phyloP scores from a whole-genome alignment of 2,329 filamentous ascomycete genomes.

The Clarireedia homoeocarpa region DNA sequence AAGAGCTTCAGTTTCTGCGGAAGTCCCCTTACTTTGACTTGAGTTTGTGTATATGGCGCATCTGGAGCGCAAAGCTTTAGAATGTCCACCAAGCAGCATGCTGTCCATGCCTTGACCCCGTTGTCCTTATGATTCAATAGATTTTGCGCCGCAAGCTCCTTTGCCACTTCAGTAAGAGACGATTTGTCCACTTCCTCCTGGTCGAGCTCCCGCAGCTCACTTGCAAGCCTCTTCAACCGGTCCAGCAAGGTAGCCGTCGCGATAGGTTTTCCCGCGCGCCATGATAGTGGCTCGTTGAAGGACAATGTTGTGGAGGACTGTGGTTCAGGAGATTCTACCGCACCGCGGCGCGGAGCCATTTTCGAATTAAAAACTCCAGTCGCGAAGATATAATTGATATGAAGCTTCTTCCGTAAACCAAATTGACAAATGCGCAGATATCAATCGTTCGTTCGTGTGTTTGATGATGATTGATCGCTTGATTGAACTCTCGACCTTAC shows the following conservation, averaged over 20 bases:
- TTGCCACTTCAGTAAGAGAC: conserved; percentile 77
- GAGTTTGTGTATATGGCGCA: conserved; percentile 83
- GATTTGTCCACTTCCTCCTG: conserved; percentile 78
- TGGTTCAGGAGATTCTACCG: conserved; percentile 21
- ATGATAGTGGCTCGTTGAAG: conserved; percentile 82
- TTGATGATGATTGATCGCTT: too few species aligned
- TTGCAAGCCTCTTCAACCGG: conserved; percentile 71
- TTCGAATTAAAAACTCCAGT: conserved; percentile 9
- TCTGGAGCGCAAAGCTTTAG: conserved; percentile 88
- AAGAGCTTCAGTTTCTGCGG: not conserved
- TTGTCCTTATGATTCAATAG: conserved; percentile 87
- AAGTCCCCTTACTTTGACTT: conserved; percentile 64
- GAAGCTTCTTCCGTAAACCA: too few species aligned
- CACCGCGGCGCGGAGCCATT: conserved; percentile 30
- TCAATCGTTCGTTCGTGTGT: too few species aligned
- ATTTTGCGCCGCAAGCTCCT: conserved; percentile 75
- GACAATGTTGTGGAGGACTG: conserved; percentile 45
- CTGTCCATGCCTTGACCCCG: conserved; percentile 82
- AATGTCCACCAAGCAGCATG: conserved; percentile 87
- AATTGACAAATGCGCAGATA: too few species aligned
- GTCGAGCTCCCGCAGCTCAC: conserved; percentile 77
- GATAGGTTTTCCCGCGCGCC: conserved; percentile 87
- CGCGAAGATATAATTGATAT: not conserved
- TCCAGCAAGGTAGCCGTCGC: conserved; percentile 72
- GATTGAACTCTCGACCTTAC: too few species aligned